Conservation (phyloP, 345 rosid genomes). For the Theobroma cacao region DNA sequence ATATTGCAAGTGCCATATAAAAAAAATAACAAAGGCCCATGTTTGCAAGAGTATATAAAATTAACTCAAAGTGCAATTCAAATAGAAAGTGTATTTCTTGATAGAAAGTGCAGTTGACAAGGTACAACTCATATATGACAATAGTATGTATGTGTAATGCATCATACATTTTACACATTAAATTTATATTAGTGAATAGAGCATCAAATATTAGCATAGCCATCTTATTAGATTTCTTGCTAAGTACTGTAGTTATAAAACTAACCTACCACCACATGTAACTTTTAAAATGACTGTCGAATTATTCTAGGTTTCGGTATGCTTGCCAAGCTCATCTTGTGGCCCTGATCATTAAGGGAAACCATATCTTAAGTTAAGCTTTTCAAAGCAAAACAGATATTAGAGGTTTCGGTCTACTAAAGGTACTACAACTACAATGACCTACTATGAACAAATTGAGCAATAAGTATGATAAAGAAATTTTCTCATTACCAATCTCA, state of each 20-base stretch:
- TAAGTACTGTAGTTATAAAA: not conserved
- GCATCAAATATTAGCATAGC: not conserved
- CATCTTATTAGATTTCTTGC: not conserved
- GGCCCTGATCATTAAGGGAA: not conserved
- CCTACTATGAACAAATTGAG: not conserved
- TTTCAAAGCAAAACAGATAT: not conserved
- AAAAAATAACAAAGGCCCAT: not conserved
- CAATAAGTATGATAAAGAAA: not conserved
- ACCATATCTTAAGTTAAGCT: slow-evolving; percentile 20
- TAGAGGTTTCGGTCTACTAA: not conserved
- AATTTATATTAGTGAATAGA: not conserved
- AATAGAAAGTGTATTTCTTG: not conserved
- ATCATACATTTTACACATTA: not conserved
- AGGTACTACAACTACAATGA: not conserved
- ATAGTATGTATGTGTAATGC: not conserved
- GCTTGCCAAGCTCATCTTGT: not conserved
- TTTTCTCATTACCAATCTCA: not conserved
- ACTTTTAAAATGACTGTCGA: not conserved
- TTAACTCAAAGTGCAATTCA: not conserved
- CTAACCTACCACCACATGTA: not conserved
- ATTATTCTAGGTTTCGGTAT: not conserved
- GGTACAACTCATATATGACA: not conserved
- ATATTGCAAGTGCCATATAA: not conserved
- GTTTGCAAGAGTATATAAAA: not conserved
- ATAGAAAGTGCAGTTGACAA: not conserved